Evolutionary conservation across 1,284 basidiomycete genomes (phyloP).

Genomic region (Baeospora myosura): DNA sequence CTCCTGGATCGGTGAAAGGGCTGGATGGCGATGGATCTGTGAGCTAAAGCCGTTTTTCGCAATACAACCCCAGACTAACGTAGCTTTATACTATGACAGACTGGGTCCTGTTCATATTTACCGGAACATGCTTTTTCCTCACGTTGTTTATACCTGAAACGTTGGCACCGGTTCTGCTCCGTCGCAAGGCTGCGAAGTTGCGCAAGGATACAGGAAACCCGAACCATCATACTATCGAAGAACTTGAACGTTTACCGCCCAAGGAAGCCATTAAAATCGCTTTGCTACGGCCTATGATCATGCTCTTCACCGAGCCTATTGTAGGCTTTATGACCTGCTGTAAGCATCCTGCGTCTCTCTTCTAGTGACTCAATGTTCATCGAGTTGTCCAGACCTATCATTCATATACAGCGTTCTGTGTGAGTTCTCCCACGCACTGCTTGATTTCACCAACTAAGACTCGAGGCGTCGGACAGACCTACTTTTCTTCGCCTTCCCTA

Average conservation of each 20-base stretch:
- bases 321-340: constrained; percentile 39
- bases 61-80: too few relatives aligned
- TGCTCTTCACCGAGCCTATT: constrained; percentile 35
- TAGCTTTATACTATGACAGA: constrained; percentile 17
- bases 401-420: constrained; percentile 29
- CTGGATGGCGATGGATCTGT: constrained; percentile 51
- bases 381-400: constrained; percentile 25
- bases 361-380: not conserved
- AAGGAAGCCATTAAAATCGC: constrained; percentile 25
- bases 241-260: constrained; percentile 26
- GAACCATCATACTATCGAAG: constrained; percentile 25
- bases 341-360: constrained; percentile 14
- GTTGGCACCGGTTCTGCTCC: constrained; percentile 40
- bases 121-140: constrained; percentile 35
- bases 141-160: constrained; percentile 58
- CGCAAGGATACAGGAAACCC: constrained; percentile 28
- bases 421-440: constrained; percentile 17
- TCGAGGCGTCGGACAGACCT: constrained; percentile 20
- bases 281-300: constrained; percentile 33
- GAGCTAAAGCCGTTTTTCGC: constrained; percentile 4
- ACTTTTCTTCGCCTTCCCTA: constrained; percentile 34
- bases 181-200: constrained; percentile 25
- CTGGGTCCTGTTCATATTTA: constrained; percentile 55
- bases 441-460: not conserved
- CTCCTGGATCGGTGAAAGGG: constrained; percentile 34